phyloP scores from a whole-genome alignment of 768 basidiomycete genomes.

The Naganishia friedmannii region DNA sequence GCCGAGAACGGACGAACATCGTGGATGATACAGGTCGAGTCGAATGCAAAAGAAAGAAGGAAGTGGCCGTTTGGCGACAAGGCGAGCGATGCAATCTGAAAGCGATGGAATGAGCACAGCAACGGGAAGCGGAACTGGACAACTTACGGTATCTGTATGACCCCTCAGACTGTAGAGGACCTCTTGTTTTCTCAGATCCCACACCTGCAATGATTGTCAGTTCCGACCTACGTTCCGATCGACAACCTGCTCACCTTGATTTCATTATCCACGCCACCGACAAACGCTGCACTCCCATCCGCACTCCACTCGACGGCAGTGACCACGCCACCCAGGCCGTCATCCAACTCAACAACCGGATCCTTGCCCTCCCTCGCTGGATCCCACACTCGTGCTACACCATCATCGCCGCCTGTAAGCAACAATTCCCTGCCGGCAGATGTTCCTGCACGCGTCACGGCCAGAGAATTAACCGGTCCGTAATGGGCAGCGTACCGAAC shows the following conservation, averaged over 20 bases:
- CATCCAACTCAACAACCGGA: conserved; percentile 73
- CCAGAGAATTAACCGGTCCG: conserved; percentile 84
- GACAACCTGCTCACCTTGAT: conserved; percentile 69
- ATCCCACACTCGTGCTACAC: conserved; percentile 87
- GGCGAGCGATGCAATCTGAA: conserved; percentile 74
- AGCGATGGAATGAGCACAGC: background rate
- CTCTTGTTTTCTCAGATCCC: conserved; percentile 80
- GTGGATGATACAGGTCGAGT: conserved; percentile 82
- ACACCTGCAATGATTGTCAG: conserved; percentile 60
- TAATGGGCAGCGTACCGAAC: conserved; percentile 82
- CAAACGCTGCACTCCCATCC: conserved; percentile 82
- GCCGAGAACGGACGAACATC: conserved; percentile 93
- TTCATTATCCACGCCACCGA: conserved; percentile 93
- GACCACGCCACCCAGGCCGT: conserved; percentile 73
- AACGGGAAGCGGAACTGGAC: background rate
- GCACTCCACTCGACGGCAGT: conserved; percentile 89
- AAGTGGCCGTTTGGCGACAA: conserved; percentile 84
- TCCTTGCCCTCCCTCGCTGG: conserved; percentile 65
- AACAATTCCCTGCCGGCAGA: conserved; percentile 81
- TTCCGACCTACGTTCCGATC: background rate
- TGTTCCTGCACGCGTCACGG: conserved; percentile 63
- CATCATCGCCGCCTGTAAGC: conserved; percentile 86
- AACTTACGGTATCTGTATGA: conserved; percentile 71
- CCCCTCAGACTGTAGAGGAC: conserved; percentile 76
- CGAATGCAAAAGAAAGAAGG: conserved; percentile 85